Base-by-base conservation (phyloP, 257 asterid species). In the Forsythia suspensa region DNA sequence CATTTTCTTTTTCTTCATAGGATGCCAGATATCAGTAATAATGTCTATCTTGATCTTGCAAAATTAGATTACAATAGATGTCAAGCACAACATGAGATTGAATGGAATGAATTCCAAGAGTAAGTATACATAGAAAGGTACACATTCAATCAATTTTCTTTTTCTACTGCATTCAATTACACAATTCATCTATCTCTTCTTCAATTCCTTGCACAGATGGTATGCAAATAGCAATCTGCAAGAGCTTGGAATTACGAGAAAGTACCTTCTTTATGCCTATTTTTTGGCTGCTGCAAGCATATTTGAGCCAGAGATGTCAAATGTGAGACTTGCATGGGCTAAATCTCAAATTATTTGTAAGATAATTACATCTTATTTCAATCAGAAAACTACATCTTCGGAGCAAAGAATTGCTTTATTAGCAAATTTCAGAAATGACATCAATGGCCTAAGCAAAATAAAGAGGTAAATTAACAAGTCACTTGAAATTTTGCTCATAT, bases 31-130 rank as follows among this genome's bases (percentile, higher is more conserved):
- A 79, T 88, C 67, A 85, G 86, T 66, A 88, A 90, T 44, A 76
- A 86, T 67, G 76, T 74, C 0, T 88, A 81, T 52, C 77, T 83
- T 8, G 85, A 86, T 72, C 81, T 86, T 48, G 94, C 90, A 43
- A 86, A 34, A 61, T 38, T 68, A 52, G 94, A 88, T 66, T 90
- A 83, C 85, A 83, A 79, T 36, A 81, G 80, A 80, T 88, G 94
- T 70, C 94, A 90, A 80, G 80, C 75, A 7, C 87, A 83, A 8
- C 94, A 90, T 85, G 89, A 84, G 63, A 70, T 73, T 8, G 94
- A 90, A 72, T 88, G 94, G 94, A 37, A 38, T 1, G 20, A 38
- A 68, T 76, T 88, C 73, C 87, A 81, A 70, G 76, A 48, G 85
- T 80, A 81, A 37, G 80, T 65, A 16, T 9, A 18, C 24, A 24